These are phyloP conservation scores for Cutaneotrichosporon sp. DNA, from an alignment of 1,284 basidiomycete species.

Conservation along the genomic window DNA sequence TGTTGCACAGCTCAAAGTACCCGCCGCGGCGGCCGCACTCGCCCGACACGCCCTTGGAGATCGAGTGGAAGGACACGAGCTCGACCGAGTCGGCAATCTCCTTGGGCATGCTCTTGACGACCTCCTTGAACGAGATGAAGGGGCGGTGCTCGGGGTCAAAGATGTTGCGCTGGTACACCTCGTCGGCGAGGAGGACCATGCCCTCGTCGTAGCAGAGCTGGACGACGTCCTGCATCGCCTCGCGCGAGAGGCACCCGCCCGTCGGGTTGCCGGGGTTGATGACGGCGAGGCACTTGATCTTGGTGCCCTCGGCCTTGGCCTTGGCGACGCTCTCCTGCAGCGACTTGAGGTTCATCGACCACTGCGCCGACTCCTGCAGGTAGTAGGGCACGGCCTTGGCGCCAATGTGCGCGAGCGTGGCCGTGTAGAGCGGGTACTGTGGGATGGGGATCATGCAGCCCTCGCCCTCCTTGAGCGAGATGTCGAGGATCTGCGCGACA, in stretches of 20 bases:
- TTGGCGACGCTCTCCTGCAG: conserved; percentile 70
- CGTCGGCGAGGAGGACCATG: conserved; percentile 89
- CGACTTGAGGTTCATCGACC: conserved; percentile 77
- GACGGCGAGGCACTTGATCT: conserved; percentile 80
- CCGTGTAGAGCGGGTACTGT: conserved; percentile 97
- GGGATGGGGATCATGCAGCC: conserved; percentile 82
- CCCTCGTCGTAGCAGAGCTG: conserved; percentile 77
- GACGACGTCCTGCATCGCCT: conserved; percentile 73
- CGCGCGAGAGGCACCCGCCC: conserved; percentile 72
- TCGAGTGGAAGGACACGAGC: conserved; percentile 91
- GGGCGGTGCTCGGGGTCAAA: conserved; percentile 66
- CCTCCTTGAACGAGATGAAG: conserved; percentile 90
- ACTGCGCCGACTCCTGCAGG: conserved; percentile 77
- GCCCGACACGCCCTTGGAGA: conserved; percentile 90
- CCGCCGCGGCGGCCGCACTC: conserved; percentile 93
- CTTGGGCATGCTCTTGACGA: conserved; percentile 65
- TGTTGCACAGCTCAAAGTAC: conserved; percentile 87
- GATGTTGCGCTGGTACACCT: conserved; percentile 92
- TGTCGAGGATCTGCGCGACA: conserved; percentile 75
- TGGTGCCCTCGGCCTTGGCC: conserved; percentile 65
- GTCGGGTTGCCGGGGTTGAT: conserved; percentile 98
- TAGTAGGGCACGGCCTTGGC: conserved; percentile 86
- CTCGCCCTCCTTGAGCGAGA: conserved; percentile 47
- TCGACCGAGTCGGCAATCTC: conserved; percentile 59
- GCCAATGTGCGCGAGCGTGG: conserved; percentile 80